Conservation (phyloP, 2,329 filamentous ascomycete species). For the Fusarium sp. region DNA sequence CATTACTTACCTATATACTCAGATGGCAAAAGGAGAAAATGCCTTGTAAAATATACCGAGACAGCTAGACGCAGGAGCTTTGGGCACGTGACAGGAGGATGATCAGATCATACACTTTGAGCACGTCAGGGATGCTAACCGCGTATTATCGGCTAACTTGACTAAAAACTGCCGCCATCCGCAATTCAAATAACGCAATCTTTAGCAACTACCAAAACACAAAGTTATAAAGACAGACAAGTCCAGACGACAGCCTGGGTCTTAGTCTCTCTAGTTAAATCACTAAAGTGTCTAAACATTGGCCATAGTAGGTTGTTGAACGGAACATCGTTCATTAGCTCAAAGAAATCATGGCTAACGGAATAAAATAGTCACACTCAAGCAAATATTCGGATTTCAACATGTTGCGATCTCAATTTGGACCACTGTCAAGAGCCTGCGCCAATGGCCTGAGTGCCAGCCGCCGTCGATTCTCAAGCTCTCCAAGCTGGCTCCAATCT, state of each 20-base stretch:
- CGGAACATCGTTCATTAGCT: neutral
- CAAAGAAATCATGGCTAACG: neutral
- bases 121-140: neutral
- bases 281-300: neutral
- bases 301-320: neutral
- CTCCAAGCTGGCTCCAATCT: neutral
- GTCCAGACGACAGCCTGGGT: neutral
- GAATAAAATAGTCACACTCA: neutral
- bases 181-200: neutral
- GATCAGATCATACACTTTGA: neutral
- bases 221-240: neutral
- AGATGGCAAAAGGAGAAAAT: too few species aligned
- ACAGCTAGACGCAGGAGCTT: too few species aligned
- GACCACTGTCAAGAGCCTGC: neutral
- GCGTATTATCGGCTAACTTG: neutral
- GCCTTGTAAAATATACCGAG: too few species aligned
- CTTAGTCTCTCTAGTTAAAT: neutral
- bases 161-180: neutral
- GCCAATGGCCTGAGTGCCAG: neutral
- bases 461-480: neutral
- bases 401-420: neutral
- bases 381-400: neutral
- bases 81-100: neutral
- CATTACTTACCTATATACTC: too few species aligned
- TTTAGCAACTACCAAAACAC: neutral